Percentiles rank a stretch among this genome's conserved stretches.
phyloP scores from a whole-genome alignment of 768 basidiomycete species.

The Infundibulicybe gibba region DNA sequence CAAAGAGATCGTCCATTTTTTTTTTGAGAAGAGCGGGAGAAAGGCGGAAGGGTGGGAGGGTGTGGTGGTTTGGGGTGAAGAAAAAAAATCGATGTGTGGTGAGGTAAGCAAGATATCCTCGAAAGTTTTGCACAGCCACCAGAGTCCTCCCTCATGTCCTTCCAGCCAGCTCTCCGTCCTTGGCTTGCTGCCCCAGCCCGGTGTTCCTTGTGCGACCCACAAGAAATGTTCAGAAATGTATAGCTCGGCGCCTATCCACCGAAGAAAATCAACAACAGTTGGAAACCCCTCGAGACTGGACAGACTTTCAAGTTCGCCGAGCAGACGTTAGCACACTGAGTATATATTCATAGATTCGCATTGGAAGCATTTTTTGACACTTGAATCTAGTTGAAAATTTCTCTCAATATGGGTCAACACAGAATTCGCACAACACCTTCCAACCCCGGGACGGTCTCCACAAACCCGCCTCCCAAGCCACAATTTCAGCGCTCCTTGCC shows the following conservation, averaged over 20 bases:
- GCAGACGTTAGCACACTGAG: constrained; percentile 54
- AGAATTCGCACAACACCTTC: constrained; percentile 62
- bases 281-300: constrained; percentile 61
- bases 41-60: constrained; percentile 30
- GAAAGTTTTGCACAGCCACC: constrained; percentile 44
- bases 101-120: constrained; percentile 42
- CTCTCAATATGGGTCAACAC: constrained; percentile 73
- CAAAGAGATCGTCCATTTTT: constrained; percentile 91
- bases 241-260: constrained; percentile 22
- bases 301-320: constrained; percentile 54
- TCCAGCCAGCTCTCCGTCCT: constrained; percentile 29
- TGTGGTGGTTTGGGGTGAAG: constrained; percentile 25
- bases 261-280: constrained; percentile 21
- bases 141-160: constrained; percentile 28
- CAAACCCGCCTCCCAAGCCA: constrained; percentile 64
- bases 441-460: constrained; percentile 71
- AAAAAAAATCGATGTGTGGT: constrained; percentile 53
- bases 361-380: constrained; percentile 3
- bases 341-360: constrained; percentile 20
- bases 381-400: constrained; percentile 53
- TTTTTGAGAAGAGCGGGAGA: constrained; percentile 28
- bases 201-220: constrained; percentile 18
- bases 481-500: constrained; percentile 87
- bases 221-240: constrained; percentile 7
- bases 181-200: constrained; percentile 31